phyloP scores from a whole-genome alignment of 768 basidiomycete genomes.

The Tulasnella sp. region DNA sequence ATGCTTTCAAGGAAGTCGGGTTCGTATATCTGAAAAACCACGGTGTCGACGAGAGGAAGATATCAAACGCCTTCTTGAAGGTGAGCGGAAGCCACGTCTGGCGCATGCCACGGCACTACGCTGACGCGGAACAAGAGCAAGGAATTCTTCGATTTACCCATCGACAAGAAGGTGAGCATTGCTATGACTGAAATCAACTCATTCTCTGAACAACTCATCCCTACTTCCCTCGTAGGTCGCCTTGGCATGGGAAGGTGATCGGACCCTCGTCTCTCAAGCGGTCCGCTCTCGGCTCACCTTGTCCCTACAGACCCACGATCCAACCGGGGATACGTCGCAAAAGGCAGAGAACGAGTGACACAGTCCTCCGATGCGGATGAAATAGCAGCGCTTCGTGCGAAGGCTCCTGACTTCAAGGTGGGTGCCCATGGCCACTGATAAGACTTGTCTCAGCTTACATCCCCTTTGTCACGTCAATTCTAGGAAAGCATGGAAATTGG shows the following conservation, averaged over 20 bases:
- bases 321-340: slow-evolving; percentile 70
- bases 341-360: slow-evolving; percentile 74
- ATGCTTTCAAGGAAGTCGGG: slow-evolving; percentile 56
- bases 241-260: slow-evolving; percentile 52
- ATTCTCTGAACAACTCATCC: background rate
- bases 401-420: slow-evolving; percentile 61
- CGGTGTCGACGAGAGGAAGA: slow-evolving; percentile 46
- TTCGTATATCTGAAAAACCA: slow-evolving; percentile 70
- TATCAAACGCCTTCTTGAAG: slow-evolving; percentile 53
- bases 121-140: slow-evolving; percentile 41
- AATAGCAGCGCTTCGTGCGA: slow-evolving; percentile 58
- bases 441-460: background rate
- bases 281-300: background rate
- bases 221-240: slow-evolving; percentile 31
- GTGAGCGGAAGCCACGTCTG: slow-evolving; percentile 27
- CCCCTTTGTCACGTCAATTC: slow-evolving; percentile 13
- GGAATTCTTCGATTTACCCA: slow-evolving; percentile 58
- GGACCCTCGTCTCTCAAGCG: background rate
- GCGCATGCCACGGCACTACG: background rate
- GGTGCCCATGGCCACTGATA: background rate
- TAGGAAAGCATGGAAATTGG: slow-evolving; percentile 79
- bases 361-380: slow-evolving; percentile 54
- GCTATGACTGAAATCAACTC: background rate
- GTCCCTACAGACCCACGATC: slow-evolving; percentile 47
- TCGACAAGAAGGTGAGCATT: slow-evolving; percentile 41